These are phyloP conservation scores for Aegilops sharonensis DNA, from an alignment of 176 grass and related monocot genomes.

Conservation along the genomic window DNA sequence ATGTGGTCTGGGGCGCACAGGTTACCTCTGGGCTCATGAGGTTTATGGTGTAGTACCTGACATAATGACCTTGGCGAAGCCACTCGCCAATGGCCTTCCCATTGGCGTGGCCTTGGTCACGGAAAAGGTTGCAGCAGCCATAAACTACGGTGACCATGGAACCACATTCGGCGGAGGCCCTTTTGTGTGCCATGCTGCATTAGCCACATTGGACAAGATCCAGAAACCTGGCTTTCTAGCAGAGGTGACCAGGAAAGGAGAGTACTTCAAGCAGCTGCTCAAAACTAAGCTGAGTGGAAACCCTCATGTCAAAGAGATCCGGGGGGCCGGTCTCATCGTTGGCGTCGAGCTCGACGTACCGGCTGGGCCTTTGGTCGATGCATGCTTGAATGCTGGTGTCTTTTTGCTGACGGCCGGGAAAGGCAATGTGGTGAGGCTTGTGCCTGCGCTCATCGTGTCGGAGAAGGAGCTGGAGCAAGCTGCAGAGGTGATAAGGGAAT, in stretches of 20 bases:
- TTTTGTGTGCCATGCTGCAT: constrained; percentile 60
- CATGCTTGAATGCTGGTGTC: constrained; percentile 70
- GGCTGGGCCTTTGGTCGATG: constrained; percentile 51
- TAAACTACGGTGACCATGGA: constrained; percentile 71
- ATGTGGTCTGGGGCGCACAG: constrained; percentile 80
- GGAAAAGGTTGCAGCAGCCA: constrained; percentile 66
- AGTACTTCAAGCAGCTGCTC: constrained; percentile 72
- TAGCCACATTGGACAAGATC: constrained; percentile 72
- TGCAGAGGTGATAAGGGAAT: constrained; percentile 54
- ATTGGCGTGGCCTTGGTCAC: constrained; percentile 64
- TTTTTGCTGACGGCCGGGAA: constrained; percentile 73
- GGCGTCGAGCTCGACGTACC: constrained; percentile 74
- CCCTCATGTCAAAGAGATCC: constrained; percentile 61
- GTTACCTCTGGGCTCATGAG: constrained; percentile 80
- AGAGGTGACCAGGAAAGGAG: constrained; percentile 58
- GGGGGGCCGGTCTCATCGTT: constrained; percentile 64
- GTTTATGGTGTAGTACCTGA: constrained; percentile 52
- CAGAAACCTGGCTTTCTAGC: constrained; percentile 56
- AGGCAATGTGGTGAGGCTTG: constrained; percentile 79
- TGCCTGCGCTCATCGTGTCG: constrained; percentile 73
- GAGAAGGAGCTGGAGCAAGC: constrained; percentile 74
- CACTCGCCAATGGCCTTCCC: constrained; percentile 69
- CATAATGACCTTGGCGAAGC: constrained; percentile 90
- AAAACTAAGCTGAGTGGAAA: constrained; percentile 57
- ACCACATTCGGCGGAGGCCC: constrained; percentile 73